Conservation (phyloP, 345 rosid species). For the Populus simonii region DNA sequence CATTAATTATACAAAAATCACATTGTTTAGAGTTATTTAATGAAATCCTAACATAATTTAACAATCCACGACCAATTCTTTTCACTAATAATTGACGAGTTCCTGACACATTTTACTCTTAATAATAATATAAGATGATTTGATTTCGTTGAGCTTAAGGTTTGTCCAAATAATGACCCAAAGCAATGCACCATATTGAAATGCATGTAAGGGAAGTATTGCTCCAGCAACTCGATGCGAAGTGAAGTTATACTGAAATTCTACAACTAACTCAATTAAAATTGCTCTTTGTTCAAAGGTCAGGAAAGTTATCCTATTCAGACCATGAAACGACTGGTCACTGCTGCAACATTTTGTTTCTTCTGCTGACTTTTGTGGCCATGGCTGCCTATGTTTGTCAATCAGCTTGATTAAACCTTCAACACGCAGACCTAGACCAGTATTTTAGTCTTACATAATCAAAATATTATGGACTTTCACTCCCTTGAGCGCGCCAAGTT, state of each 20-base stretch:
- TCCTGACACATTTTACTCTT: no score
- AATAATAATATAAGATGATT: neutral
- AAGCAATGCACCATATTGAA: neutral
- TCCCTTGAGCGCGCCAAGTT: conserved; percentile 19
- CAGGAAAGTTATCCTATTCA: neutral
- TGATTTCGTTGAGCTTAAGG: neutral
- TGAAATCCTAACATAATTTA: no score
- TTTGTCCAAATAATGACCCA: neutral
- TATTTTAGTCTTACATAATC: neutral
- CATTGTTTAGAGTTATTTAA: no score
- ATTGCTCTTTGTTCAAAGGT: neutral
- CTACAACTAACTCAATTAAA: neutral
- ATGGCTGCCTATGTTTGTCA: neutral
- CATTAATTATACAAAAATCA: no score
- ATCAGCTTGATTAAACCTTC: neutral
- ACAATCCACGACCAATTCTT: no score
- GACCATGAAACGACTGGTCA: neutral
- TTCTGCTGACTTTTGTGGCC: neutral
- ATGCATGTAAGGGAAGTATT: neutral
- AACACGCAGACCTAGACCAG: neutral
- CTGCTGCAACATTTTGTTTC: neutral
- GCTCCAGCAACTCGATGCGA: neutral
- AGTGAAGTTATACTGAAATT: neutral
- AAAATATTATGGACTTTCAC: conserved; percentile 14
- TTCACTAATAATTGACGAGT: no score